Evolutionary conservation across 23 red algal species (phyloP).

Genomic region (Rhodosorus marinus): DNA sequence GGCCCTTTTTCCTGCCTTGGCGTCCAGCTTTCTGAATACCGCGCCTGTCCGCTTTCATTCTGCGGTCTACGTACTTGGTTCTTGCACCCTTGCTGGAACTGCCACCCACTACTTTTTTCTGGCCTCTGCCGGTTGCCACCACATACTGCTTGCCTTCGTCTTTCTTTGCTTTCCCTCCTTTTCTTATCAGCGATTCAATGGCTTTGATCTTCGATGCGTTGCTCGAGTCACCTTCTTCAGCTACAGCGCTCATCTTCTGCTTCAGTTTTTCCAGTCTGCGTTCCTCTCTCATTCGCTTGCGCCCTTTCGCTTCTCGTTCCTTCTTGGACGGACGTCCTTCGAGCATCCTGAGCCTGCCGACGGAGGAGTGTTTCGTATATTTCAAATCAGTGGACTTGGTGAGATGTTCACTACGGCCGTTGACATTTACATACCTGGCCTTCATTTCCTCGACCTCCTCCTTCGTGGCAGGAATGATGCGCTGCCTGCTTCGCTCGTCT

Average conservation of each 20-base stretch:
- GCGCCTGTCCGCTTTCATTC: constrained; percentile 71
- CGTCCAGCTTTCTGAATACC: constrained; percentile 19
- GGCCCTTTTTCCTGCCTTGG: background rate
- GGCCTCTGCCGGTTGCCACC: constrained; percentile 23
- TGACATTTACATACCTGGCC: no score
- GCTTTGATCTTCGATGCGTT: constrained; percentile 33
- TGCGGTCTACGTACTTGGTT: constrained; percentile 44
- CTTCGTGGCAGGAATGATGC: constrained; percentile 21
- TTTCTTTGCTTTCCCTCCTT: constrained; percentile 32
- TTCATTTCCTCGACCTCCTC: constrained; percentile 47
- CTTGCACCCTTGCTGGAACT: constrained; percentile 16
- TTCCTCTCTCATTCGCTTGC: constrained; percentile 13
- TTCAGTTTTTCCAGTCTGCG: constrained; percentile 36
- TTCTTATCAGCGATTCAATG: constrained; percentile 46
- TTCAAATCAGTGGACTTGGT: no score
- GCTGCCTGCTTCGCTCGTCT: constrained; percentile 23
- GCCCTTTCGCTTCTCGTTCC: constrained; percentile 61
- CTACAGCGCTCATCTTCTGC: constrained; percentile 49
- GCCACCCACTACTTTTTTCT: constrained; percentile 24
- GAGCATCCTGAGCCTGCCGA: constrained; percentile 16
- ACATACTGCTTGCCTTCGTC: constrained; percentile 41
- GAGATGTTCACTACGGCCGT: no score
- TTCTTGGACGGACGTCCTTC: constrained; percentile 40
- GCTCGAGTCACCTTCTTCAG: constrained; percentile 29
- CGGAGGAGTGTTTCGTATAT: no score